A percentile compares a stretch with the other conserved stretches of the same genome.
These are phyloP conservation scores for Dalechampia spathulata DNA, from an alignment of 441 rosid genomes.

Conservation along the genomic window DNA sequence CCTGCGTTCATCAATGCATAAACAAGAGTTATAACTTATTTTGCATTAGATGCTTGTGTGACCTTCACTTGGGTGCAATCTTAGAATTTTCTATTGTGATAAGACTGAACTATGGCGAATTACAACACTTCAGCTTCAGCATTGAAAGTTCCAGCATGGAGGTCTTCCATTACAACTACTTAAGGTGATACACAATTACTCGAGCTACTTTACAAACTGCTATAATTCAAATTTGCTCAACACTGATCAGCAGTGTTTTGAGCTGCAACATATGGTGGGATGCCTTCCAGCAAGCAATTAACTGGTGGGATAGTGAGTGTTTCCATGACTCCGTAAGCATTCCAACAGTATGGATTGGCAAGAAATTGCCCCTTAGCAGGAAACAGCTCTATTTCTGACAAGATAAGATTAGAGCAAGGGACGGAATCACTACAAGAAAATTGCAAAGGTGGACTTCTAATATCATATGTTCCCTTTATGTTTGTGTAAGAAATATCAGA, in stretches of 20 bases:
- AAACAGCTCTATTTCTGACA: slow-evolving; percentile 34
- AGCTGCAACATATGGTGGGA: slow-evolving; percentile 16
- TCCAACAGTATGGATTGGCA: slow-evolving; percentile 36
- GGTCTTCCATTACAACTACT: not conserved
- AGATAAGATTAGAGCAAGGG: slow-evolving; percentile 34
- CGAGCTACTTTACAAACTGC: too few relatives aligned
- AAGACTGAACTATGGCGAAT: too few relatives aligned
- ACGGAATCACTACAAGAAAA: slow-evolving; percentile 42
- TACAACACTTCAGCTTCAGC: too few relatives aligned
- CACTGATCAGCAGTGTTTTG: slow-evolving; percentile 21
- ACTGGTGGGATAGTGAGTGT: slow-evolving; percentile 33
- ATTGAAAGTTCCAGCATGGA: too few relatives aligned
- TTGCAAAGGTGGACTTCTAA: slow-evolving; percentile 33
- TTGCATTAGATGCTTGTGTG: too few relatives aligned
- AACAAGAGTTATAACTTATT: too few relatives aligned
- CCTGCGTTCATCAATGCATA: too few relatives aligned
- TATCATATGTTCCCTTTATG: slow-evolving; percentile 39
- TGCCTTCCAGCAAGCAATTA: slow-evolving; percentile 30
- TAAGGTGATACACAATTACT: not conserved
- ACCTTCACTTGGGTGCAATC: too few relatives aligned
- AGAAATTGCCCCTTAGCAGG: slow-evolving; percentile 27
- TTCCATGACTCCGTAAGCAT: slow-evolving; percentile 34
- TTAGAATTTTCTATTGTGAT: too few relatives aligned
- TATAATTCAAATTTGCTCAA: slow-evolving; percentile 1
- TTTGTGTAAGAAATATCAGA: slow-evolving; percentile 30